phyloP scores from a whole-genome alignment of 257 asterid genomes.

The Penstemon barbatus region DNA sequence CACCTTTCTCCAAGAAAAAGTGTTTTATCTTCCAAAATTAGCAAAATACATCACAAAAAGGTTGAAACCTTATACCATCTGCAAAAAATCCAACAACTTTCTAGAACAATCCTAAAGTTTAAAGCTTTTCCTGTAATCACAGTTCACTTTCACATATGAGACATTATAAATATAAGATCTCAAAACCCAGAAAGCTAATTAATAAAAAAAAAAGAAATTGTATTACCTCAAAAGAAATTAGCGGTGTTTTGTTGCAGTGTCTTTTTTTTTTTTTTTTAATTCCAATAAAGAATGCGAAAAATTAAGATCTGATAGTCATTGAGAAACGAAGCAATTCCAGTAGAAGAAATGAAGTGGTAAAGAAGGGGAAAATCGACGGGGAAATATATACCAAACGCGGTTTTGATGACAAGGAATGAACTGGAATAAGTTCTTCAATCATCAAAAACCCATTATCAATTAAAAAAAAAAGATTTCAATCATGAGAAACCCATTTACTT shows the following conservation, averaged over 20 bases:
- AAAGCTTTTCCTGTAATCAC: constrained; percentile 33
- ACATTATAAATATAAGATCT: constrained; percentile 31
- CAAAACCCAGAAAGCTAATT: constrained; percentile 10
- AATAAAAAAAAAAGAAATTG: not conserved
- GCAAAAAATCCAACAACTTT: constrained; percentile 15
- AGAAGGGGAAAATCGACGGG: not conserved
- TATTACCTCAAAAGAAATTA: not conserved
- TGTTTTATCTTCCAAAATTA: constrained; percentile 12
- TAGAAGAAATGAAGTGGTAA: not conserved
- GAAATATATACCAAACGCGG: not conserved
- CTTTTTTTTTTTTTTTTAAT: not conserved
- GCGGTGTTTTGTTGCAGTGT: not conserved
- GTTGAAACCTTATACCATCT: not conserved
- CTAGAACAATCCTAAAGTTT: constrained; percentile 7
- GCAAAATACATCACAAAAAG: not conserved
- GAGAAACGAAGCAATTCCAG: constrained; percentile 1
- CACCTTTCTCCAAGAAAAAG: constrained; percentile 20
- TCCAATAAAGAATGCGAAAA: not conserved
- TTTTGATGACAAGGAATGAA: constrained; percentile 18
- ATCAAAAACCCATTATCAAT: constrained; percentile 16
- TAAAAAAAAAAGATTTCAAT: constrained; percentile 28
- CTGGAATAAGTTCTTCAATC: constrained; percentile 25
- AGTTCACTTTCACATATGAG: not conserved
- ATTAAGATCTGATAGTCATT: constrained; percentile 20
- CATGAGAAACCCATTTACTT: constrained; percentile 21